Base-by-base conservation (phyloP, 2,329 filamentous ascomycete genomes). In the Alternaria rosae region DNA sequence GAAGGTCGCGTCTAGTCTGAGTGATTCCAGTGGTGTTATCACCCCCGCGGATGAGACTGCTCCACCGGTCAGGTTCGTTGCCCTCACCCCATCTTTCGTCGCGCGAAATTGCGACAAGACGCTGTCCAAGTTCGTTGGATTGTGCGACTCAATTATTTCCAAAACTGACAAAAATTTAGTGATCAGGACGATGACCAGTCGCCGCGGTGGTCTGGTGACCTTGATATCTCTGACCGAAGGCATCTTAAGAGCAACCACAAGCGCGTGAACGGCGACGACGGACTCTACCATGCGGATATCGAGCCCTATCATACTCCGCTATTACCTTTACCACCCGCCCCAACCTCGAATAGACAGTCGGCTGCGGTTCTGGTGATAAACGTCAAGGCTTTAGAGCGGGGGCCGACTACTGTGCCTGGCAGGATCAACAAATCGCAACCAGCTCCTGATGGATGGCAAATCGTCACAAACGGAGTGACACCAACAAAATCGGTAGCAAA, bases 201-300 rank as follows among this genome's bases (percentile, higher is more conserved):
- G 7, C 41, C 43, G 7, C 23, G 10, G n/a, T 42, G 42, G n/a
- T 30, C 25, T 42, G 23, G 38, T 6, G 23, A 23, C 17, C n/a
- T 32, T 15, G 23, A 65, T 5, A 48, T 25, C 25, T 60, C 68
- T 2, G 71, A 75, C 54, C 62, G 47, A 21, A 63, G 72, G 15
- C 71, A 75, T 56, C 65, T 73, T n/a, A 50, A 68, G 25, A 59
- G 57, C 10, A 53, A 57, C 13, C 65, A 73, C 41, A 69, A 38
- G 42, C 68, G 67, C 35, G 42, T 73, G 17, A 64, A 25, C 28
- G 62, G 66, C 30, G 57, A 71, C 13, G 70, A 69, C 17, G 60
- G 65, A 20, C 60, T 71, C 15, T 55, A 54, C 10, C 57, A 66
- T 25, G 28, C 53, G 2, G 48, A 63, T 3, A 69, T 70, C 15